Base-by-base conservation (phyloP, 148 eudicot species). In the Fallopia convolvulus region DNA sequence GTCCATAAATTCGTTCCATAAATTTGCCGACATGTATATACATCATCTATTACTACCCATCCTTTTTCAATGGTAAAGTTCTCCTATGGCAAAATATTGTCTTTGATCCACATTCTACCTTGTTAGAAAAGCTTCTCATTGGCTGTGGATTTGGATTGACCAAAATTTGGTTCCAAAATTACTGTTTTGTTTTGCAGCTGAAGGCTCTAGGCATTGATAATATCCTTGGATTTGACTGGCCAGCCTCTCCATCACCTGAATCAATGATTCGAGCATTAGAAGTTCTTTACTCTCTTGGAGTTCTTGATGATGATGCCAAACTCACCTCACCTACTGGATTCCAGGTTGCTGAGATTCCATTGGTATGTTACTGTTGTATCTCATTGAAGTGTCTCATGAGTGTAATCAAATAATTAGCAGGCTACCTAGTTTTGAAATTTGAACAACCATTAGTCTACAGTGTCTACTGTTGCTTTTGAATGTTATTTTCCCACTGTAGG, bases 151-250 rank as follows among this genome's bases (percentile, higher is more conserved):
- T 58, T 58, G 32, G 63, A 61, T 3, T 26, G 68, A 61, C 14
- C 13, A 23, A 26, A 61, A 8, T 9, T 68, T 68, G 41, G 32
- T 12, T 65, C 70, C 21, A 33, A 68, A 3, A 6, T 68, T 68
- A 11, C 20, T 68, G 72, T 66, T 61, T 48, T 60, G 39, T 80
- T n/a, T 80, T 77, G 77, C 90, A 96, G 99, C 83, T 96, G 76
- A 96, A 96, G 83, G 97, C 98, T 36, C 83, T 96, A 78, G 99
- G 99, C 40, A 93, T 96, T 75, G 99, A 96, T 85, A 93, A 96
- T 78, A 91, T 96, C 77, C 84, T 96, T 81, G 97, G 98, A 77
- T 96, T 96, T 81, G 97, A 90, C 80, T 96, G 99, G 98, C 98
- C 90, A 36, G 86, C 98, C 75, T 88, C 99, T 70, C 98, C 99